Evolutionary conservation across 495 filamentous ascomycete genomes (phyloP).

Genomic region (Penicillium psychrofluorescens): DNA sequence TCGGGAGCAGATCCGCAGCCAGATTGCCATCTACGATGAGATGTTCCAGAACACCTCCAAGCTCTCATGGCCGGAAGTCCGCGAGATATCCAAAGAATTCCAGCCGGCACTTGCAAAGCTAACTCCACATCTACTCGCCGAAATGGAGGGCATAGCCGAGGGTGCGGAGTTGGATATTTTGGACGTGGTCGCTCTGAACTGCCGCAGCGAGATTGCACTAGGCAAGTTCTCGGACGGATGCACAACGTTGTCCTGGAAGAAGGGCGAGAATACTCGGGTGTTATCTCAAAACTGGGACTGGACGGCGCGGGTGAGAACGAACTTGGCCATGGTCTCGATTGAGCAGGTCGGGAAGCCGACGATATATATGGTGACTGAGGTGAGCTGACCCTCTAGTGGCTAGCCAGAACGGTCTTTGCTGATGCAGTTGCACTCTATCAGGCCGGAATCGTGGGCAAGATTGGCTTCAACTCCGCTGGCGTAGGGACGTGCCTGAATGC

Average conservation of each 20-base stretch:
- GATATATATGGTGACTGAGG: constrained; percentile 42
- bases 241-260: constrained; percentile 51
- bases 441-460: constrained; percentile 68
- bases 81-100: constrained; percentile 36
- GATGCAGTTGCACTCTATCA: constrained; percentile 12
- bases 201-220: constrained; percentile 60
- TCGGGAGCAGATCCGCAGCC: constrained; percentile 34
- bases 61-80: constrained; percentile 43
- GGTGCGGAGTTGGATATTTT: constrained; percentile 45
- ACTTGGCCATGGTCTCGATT: constrained; percentile 49
- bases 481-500: constrained; percentile 65
- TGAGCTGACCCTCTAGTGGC: constrained; percentile 1
- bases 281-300: constrained; percentile 68
- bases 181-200: constrained; percentile 59
- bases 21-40: constrained; percentile 42
- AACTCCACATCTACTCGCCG: constrained; percentile 40
- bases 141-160: constrained; percentile 55
- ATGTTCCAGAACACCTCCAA: constrained; percentile 44
- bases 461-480: constrained; percentile 55
- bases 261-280: constrained; percentile 24
- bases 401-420: neutral
- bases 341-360: constrained; percentile 37
- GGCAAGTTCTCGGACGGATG: constrained; percentile 60
- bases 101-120: constrained; percentile 25
- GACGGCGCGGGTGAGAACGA: constrained; percentile 38